These are phyloP conservation scores for Coix lacrymajobi DNA, from an alignment of 176 grass and related monocot species.

Conservation along the genomic window DNA sequence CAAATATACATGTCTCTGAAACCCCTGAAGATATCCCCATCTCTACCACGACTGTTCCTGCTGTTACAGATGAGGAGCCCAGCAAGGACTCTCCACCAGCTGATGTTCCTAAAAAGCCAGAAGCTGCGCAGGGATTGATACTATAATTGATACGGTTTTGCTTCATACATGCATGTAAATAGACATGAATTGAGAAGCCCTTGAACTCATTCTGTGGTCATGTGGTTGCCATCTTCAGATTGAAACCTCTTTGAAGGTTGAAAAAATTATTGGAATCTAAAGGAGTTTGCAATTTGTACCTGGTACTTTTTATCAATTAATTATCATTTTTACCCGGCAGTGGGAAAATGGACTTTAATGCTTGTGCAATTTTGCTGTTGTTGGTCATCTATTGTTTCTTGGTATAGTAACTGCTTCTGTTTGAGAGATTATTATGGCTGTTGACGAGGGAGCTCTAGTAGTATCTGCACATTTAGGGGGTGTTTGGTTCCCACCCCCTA, in stretches of 20 bases:
- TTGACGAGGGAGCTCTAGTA: neutral
- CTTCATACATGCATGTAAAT: constrained; percentile 52
- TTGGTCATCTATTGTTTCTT: neutral
- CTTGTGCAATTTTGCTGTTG: neutral
- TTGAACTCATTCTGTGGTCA: constrained; percentile 22
- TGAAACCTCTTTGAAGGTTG: constrained; percentile 27
- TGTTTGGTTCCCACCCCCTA: no score
- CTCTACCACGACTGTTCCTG: constrained; percentile 14
- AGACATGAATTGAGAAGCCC: constrained; percentile 12
- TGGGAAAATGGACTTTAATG: neutral
- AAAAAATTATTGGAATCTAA: constrained; percentile 15
- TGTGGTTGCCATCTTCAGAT: constrained; percentile 7
- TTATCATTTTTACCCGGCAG: neutral
- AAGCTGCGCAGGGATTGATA: constrained; percentile 51
- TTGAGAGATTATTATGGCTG: neutral
- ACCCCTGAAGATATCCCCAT: constrained; percentile 41
- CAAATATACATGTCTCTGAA: constrained; percentile 43
- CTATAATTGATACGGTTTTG: constrained; percentile 29
- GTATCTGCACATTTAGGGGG: neutral
- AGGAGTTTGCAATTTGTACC: constrained; percentile 23
- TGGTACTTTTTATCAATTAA: neutral
- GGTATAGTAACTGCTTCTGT: neutral
- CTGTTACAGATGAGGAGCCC: constrained; percentile 31
- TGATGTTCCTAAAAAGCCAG: constrained; percentile 45
- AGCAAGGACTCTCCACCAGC: constrained; percentile 10